Percentiles rank a stretch among this genome's conserved stretches.
Evolutionary conservation across 495 filamentous ascomycete genomes (phyloP).

Genomic region (Hyaloscypha variabilis): DNA sequence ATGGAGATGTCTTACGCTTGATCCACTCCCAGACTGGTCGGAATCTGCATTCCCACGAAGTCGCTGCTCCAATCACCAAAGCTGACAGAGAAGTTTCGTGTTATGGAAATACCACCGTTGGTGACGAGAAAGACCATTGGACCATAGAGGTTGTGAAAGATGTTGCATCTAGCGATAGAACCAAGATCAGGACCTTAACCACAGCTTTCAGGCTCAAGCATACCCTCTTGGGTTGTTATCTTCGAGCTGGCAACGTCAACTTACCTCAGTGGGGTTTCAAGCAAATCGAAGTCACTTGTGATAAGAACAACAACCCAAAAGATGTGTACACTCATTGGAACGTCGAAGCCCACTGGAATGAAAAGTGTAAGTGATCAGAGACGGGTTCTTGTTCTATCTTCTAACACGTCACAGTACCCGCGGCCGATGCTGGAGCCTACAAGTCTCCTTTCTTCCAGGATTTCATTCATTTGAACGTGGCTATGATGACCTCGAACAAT

Average conservation of each 20-base stretch:
- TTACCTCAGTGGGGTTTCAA: slow-evolving; percentile 99
- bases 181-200: slow-evolving; percentile 87
- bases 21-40: slow-evolving; percentile 96
- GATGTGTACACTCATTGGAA: slow-evolving; percentile 99
- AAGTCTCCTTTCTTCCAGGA: slow-evolving; percentile 96
- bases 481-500: slow-evolving; percentile 99
- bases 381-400: neutral
- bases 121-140: slow-evolving; percentile 99
- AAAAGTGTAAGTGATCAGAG: slow-evolving; percentile 70
- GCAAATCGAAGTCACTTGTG: slow-evolving; percentile 96
- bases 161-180: slow-evolving; percentile 81
- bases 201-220: slow-evolving; percentile 91
- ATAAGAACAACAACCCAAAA: slow-evolving; percentile 87
- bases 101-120: slow-evolving; percentile 96
- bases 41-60: slow-evolving; percentile 91
- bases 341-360: slow-evolving; percentile 92
- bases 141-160: slow-evolving; percentile 88
- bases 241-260: slow-evolving; percentile 94
- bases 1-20: slow-evolving; percentile 80
- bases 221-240: slow-evolving; percentile 82
- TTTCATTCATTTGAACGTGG: slow-evolving; percentile 96
- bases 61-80: slow-evolving; percentile 88
- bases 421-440: slow-evolving; percentile 88
- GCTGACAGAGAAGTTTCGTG: slow-evolving; percentile 88
- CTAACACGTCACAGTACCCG: slow-evolving; percentile 65